These are phyloP conservation scores for Stachybotrys elegans DNA, from an alignment of 2,329 filamentous ascomycete species.

Conservation along the genomic window DNA sequence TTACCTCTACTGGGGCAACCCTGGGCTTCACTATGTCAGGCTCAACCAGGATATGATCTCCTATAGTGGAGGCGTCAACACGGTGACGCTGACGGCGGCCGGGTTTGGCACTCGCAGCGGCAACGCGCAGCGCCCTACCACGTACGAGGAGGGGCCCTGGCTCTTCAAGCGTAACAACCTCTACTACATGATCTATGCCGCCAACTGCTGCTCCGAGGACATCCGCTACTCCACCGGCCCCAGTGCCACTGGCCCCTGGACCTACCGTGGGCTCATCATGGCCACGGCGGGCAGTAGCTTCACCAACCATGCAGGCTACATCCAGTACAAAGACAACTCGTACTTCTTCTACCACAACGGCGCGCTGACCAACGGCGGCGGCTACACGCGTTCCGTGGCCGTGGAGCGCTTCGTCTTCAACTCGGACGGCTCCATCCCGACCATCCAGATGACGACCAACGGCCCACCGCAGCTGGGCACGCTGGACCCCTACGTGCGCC, in stretches of 20 bases:
- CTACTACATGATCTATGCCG: constrained; percentile 25
- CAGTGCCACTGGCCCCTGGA: constrained; percentile 23
- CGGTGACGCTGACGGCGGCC: not conserved
- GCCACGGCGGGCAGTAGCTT: constrained; percentile 18
- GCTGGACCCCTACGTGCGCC: constrained; percentile 20
- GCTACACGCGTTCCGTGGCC: constrained; percentile 20
- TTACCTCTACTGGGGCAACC: constrained; percentile 31
- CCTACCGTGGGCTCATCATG: constrained; percentile 22
- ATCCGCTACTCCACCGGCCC: constrained; percentile 23
- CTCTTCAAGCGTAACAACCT: constrained; percentile 21
- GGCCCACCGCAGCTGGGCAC: constrained; percentile 19
- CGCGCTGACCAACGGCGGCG: constrained; percentile 21
- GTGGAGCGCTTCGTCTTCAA: constrained; percentile 22
- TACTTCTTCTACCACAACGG: constrained; percentile 29
- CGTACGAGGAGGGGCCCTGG: constrained; percentile 22
- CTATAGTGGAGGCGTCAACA: constrained; percentile 17
- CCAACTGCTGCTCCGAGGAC: constrained; percentile 23
- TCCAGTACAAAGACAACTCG: constrained; percentile 21
- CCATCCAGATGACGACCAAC: constrained; percentile 18
- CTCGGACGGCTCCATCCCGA: constrained; percentile 22
- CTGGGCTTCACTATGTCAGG: constrained; percentile 24
- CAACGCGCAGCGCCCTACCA: not conserved
- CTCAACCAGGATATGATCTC: constrained; percentile 30
- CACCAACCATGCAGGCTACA: constrained; percentile 23
- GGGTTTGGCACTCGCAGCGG: not conserved